These are phyloP conservation scores for Candida michaelii DNA, from an alignment of 805 yeast genomes.

Conservation along the genomic window DNA sequence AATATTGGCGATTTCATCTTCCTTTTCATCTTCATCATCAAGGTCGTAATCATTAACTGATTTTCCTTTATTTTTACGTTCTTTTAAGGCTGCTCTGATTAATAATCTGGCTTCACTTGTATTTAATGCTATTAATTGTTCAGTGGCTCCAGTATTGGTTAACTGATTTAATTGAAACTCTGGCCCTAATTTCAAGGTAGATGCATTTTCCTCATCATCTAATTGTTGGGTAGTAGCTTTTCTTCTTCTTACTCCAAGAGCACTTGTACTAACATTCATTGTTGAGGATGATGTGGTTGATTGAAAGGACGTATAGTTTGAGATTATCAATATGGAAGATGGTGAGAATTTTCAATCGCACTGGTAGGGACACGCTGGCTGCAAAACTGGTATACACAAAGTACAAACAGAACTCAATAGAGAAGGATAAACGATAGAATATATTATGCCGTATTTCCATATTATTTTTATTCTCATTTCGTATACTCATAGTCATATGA, in stretches of 20 bases:
- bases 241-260: constrained; percentile 82
- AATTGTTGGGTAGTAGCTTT: constrained; percentile 53
- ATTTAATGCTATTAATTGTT: constrained; percentile 79
- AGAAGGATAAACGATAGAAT: background rate
- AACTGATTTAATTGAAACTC: constrained; percentile 83
- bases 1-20: constrained; percentile 46
- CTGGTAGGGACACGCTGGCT: constrained; percentile 5
- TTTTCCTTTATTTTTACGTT: constrained; percentile 46
- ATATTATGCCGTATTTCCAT: no score
- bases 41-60: constrained; percentile 19
- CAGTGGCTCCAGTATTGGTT: constrained; percentile 76
- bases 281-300: background rate
- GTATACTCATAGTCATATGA: no score
- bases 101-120: constrained; percentile 86
- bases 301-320: constrained; percentile 3
- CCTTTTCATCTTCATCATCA: constrained; percentile 40
- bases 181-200: constrained; percentile 83
- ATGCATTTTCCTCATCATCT: constrained; percentile 91
- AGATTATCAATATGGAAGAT: background rate
- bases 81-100: constrained; percentile 85
- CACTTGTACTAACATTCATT: constrained; percentile 86
- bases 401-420: no score
- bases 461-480: no score
- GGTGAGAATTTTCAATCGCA: constrained; percentile 1
- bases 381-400: no score